Conservation (phyloP, 2,329 filamentous ascomycete genomes). For the Penicillium sp. region DNA sequence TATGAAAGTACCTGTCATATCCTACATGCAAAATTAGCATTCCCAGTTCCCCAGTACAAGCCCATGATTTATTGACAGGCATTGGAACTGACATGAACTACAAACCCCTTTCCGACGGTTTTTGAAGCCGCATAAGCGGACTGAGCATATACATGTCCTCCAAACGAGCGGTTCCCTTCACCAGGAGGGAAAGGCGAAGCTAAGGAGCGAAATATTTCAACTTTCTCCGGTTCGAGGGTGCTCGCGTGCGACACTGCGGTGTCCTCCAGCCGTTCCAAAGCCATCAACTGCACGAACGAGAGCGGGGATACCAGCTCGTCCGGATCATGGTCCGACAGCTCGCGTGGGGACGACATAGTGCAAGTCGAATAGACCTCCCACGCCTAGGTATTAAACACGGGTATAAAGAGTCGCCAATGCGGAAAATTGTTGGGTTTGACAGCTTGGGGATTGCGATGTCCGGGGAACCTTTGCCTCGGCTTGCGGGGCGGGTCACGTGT, state of each 20-base stretch:
- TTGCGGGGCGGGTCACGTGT: constrained; percentile 19
- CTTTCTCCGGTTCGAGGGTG: constrained; percentile 27
- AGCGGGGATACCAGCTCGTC: constrained; percentile 17
- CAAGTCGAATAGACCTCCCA: not conserved
- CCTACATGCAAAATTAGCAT: constrained; percentile 35
- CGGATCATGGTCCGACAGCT: constrained; percentile 6
- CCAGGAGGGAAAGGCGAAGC: constrained; percentile 48
- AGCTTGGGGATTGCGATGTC: constrained; percentile 8
- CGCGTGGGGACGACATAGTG: constrained; percentile 23
- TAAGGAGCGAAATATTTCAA: constrained; percentile 35
- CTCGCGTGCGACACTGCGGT: constrained; percentile 9
- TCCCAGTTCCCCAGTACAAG: not conserved
- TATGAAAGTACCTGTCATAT: constrained; percentile 59
- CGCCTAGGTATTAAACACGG: not conserved
- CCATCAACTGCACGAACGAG: constrained; percentile 38
- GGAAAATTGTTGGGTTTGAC: not conserved
- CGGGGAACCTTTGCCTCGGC: constrained; percentile 24
- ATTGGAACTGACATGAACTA: constrained; percentile 53
- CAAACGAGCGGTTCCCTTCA: constrained; percentile 52
- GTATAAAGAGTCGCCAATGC: not conserved
- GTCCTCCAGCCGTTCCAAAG: constrained; percentile 32
- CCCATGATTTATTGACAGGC: not conserved
- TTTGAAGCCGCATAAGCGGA: constrained; percentile 61
- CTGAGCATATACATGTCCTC: constrained; percentile 63
- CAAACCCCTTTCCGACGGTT: constrained; percentile 55